Evolutionary conservation across 306 rosid species (phyloP).

Genomic region (Quercus glauca): DNA sequence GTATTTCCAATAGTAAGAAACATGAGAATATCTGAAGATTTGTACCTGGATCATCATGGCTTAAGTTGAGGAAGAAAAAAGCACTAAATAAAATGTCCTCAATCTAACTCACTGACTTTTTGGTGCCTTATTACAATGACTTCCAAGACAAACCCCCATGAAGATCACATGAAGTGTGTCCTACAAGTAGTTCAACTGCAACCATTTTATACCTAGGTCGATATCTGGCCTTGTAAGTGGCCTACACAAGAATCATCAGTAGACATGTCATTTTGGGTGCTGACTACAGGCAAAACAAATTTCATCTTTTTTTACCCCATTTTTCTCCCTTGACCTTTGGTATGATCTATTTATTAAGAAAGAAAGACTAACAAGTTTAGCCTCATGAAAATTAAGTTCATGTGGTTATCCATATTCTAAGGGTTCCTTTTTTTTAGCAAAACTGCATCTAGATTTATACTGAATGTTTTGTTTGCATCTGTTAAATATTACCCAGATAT

Average conservation of each 20-base stretch:
- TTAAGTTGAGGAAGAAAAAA: no score
- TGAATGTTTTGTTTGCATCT: no score
- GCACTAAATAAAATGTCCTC: neutral
- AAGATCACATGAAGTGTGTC: neutral
- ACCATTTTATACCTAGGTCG: neutral
- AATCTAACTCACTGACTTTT: neutral
- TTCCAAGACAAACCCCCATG: neutral
- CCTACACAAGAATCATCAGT: neutral
- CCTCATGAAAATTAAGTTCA: no score
- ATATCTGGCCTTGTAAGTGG: neutral
- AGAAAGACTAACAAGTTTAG: no score
- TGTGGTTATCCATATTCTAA: no score
- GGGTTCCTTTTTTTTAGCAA: no score
- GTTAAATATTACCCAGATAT: no score
- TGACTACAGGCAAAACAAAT: neutral
- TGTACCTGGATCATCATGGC: no score
- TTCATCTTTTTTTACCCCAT: neutral
- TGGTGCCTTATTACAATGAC: neutral
- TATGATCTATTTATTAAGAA: no score
- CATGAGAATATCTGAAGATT: neutral
- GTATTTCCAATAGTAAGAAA: neutral
- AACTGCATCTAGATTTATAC: no score
- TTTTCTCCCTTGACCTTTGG: no score
- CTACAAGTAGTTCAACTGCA: neutral
- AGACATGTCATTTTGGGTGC: neutral